Evolutionary conservation across 495 filamentous ascomycete species (phyloP).

Genomic region (Talaromyces borbonicus): DNA sequence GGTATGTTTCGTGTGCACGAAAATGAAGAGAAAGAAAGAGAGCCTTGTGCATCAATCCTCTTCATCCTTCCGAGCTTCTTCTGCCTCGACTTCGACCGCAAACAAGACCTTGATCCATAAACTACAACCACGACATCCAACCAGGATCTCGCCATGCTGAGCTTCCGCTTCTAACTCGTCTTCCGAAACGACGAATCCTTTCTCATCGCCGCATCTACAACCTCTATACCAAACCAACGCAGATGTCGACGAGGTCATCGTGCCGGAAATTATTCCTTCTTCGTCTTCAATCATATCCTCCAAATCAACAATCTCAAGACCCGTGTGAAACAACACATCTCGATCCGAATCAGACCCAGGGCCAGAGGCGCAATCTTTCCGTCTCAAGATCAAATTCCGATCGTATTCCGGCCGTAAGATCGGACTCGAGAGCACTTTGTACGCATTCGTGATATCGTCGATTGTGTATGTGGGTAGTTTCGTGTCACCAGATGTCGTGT

Average conservation of each 20-base stretch:
- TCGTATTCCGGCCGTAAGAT: constrained; percentile 56
- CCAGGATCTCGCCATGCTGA: constrained; percentile 57
- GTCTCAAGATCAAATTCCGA: constrained; percentile 34
- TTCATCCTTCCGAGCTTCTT: constrained; percentile 8
- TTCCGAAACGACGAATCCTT: constrained; percentile 62
- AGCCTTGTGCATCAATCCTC: not conserved
- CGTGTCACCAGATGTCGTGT: constrained; percentile 72
- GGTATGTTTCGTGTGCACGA: no score
- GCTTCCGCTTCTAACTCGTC: constrained; percentile 55
- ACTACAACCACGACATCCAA: constrained; percentile 74
- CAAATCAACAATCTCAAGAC: constrained; percentile 72
- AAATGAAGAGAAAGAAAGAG: no score
- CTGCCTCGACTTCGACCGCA: constrained; percentile 43
- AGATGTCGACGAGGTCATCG: no score
- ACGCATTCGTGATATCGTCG: constrained; percentile 73
- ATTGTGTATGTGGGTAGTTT: constrained; percentile 57
- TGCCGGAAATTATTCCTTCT: not conserved
- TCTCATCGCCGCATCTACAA: constrained; percentile 74
- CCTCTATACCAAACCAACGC: constrained; percentile 48
- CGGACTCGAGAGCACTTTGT: constrained; percentile 55
- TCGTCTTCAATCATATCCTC: constrained; percentile 48
- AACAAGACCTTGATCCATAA: constrained; percentile 71
- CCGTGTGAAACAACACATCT: constrained; percentile 47
- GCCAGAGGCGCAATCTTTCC: not conserved
- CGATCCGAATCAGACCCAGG: constrained; percentile 17